Evolutionary conservation across 768 basidiomycete genomes (phyloP).

Genomic region (Chalciporus piperatus): DNA sequence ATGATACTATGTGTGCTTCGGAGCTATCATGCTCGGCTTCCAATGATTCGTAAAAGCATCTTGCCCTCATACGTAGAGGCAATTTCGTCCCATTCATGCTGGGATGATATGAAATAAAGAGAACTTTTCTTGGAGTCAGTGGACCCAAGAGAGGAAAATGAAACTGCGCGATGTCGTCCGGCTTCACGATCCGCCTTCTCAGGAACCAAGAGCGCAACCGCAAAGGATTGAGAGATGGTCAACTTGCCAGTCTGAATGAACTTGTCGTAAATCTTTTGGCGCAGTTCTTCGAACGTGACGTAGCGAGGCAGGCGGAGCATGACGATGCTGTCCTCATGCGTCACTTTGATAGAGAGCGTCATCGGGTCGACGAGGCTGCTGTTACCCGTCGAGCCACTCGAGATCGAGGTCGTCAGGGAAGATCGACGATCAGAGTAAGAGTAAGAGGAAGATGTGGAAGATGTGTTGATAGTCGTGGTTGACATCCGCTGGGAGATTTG

Average conservation of each 20-base stretch:
- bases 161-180: constrained; percentile 30
- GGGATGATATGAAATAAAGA: constrained; percentile 48
- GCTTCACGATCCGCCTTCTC: constrained; percentile 6
- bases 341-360: constrained; percentile 60
- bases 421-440: constrained; percentile 22
- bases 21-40: constrained; percentile 23
- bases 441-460: constrained; percentile 1
- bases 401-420: constrained; percentile 33
- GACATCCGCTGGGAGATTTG: constrained; percentile 9
- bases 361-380: constrained; percentile 17
- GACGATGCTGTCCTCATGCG: constrained; percentile 58
- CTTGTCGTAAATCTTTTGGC: constrained; percentile 59
- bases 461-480: constrained; percentile 5
- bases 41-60: constrained; percentile 52
- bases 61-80: constrained; percentile 45
- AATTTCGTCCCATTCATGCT: constrained; percentile 60
- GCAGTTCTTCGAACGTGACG: constrained; percentile 50
- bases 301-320: constrained; percentile 53
- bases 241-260: constrained; percentile 61
- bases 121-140: constrained; percentile 12
- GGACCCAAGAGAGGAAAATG: constrained; percentile 36
- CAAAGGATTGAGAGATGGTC: constrained; percentile 52
- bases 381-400: constrained; percentile 36
- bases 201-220: constrained; percentile 49
- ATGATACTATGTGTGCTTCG: not conserved